Base-by-base conservation (phyloP, 192 early-diverging fungal genomes). In the Rhizophlyctis rosea region DNA sequence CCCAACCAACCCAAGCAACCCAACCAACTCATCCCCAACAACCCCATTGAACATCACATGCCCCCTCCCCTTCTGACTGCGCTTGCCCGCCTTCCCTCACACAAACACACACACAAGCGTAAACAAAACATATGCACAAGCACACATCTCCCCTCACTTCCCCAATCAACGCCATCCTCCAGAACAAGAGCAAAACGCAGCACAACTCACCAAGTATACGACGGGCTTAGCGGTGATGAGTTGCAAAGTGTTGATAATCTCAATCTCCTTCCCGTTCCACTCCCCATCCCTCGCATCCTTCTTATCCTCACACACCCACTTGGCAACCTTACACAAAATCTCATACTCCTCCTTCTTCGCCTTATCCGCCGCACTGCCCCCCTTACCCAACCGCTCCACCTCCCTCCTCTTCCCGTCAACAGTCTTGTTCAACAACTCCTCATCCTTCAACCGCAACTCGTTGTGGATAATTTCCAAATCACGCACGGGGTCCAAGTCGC, bases 401-500 rank as follows among this genome's bases (percentile, higher is more conserved):
- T 82, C 87, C 71, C 80, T 87, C 52, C 71, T 75, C 33, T 87
- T 76, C 39, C 82, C 82, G 29, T 89, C 87, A 24, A 91, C 76
- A 67, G 84, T 86, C 81, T 88, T 93, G 50, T 61, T 65, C n/a
- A 77, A 25, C 16, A 77, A 54, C 49, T 93, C 96, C 51, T 84
- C 80, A 70, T 97, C 96, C 87, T 98, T 98, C 32, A 96, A 71
- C 61, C 95, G 87, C 57, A 99, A 82, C 78, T 99, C 96, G 50
- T 91, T 83, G 76, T 92, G 95, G 76, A 99, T 99, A 70, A 92
- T 94, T 62, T 91, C 87, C 68, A 99, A 74, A 81, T 99, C 96
- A 57, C 93, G 86, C 34, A 88, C 77, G 32, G 97, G 97, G 74
- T 98, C 87, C 16, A 69, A 28, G 4, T 24, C 65, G 62, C 67